Conservation (phyloP, 78 protist genomes). For the slime mould (Dictyostelium discoideum) region dicty_2.7 NC_007091.3:1306001-1306500, state of each 20-base stretch:
- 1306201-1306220: slow-evolving; percentile 30
- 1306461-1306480: slow-evolving; percentile 68
- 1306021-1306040: not conserved
- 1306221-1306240: slow-evolving; percentile 7
- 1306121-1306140: too few relatives aligned
- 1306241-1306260: slow-evolving; percentile 45
- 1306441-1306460: slow-evolving; percentile 80
- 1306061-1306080: not conserved
- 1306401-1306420: slow-evolving; percentile 53
- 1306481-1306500: slow-evolving; percentile 9
- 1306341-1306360: not conserved
- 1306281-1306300: slow-evolving; percentile 61
- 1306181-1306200: slow-evolving; percentile 57
- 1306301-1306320: slow-evolving; percentile 43
- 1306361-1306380: slow-evolving; percentile 52
- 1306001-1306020: not conserved
- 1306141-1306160: not conserved
- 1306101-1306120: too few relatives aligned
- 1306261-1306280: slow-evolving; percentile 57
- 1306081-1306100: too few relatives aligned
- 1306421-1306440: slow-evolving; percentile 55
- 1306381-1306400: slow-evolving; percentile 63
- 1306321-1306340: slow-evolving; percentile 62
- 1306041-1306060: not conserved
- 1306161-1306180: slow-evolving; percentile 30